Evolutionary conservation across 805 yeast genomes (phyloP), one percentile per base, ranked within the genome.

Genomic region (Wickerhamomyces bisporus): DNA sequence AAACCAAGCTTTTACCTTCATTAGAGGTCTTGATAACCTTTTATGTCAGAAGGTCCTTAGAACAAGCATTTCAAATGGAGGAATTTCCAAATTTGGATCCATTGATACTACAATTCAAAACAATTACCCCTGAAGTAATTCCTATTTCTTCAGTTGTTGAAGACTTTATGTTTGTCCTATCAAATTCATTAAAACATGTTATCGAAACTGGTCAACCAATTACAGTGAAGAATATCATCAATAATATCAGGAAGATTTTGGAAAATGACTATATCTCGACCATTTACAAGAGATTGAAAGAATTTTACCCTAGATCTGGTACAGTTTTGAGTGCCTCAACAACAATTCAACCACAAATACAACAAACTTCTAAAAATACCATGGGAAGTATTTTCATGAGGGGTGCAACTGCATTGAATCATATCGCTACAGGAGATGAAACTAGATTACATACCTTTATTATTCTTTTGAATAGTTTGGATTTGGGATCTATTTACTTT

Each of bases 141-240:
- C 91, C 89, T 3, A 75, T 83, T 5, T 77, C 94, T 0, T 86
- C 97, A 0, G 79, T 86, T 17, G 77, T 89, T 18, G 98, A 93
- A 51, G 98, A 93, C 56, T 64, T 86, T 25, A 73, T 86, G 20
- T 68, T 87, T 49, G 77, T 88, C 8, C 62, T 89, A 32, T 83
- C 86, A 51, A 75, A 79, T 26, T 70, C 84, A 14, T 57, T 88
- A 26, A 64, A 78, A 18, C 82, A 81, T 41, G 68, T 79, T 1
- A 65, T 88, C 11, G 81, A 84, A 32, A 75, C 95, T 0, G 94
- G 95, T 0, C 83, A 85, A 42, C 55, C 63, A 4, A 39, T 68
- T 6, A 66, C 80, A 0, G 73, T 81, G 21, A 75, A 72, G 46
- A 68, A 65, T 21, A 74, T 83, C 50, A 56, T 82, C 12, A 65